phyloP scores from a whole-genome alignment of 2,329 filamentous ascomycete species.

The Chrysoporthe puriensis region DNA sequence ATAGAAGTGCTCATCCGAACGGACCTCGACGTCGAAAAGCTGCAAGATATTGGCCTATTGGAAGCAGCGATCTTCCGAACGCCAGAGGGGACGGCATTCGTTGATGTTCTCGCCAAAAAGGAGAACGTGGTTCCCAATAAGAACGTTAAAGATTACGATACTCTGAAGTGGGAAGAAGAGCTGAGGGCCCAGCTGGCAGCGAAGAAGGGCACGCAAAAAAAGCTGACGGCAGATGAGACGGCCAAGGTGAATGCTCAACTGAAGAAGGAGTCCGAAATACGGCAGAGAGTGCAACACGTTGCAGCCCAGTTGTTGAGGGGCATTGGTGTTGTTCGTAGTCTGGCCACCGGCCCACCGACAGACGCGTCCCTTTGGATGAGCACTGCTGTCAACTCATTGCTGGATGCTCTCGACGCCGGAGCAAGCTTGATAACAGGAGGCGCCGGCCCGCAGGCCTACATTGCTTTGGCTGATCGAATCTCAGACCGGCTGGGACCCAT shows the following conservation, averaged over 20 bases:
- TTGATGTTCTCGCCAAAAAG: conserved; percentile 90
- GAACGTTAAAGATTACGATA: conserved; percentile 93
- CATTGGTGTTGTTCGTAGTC: conserved; percentile 80
- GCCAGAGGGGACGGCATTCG: conserved; percentile 82
- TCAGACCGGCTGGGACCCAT: conserved; percentile 75
- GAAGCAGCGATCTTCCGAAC: conserved; percentile 94
- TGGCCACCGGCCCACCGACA: conserved; percentile 86
- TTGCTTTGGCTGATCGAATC: conserved; percentile 77
- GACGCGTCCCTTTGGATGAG: conserved; percentile 89
- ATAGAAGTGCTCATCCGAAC: conserved; percentile 74
- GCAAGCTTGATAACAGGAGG: conserved; percentile 82
- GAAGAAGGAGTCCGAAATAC: conserved; percentile 81
- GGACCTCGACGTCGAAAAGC: conserved; percentile 72
- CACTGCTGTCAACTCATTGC: conserved; percentile 72
- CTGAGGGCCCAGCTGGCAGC: conserved; percentile 83
- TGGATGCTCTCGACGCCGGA: conserved; percentile 77
- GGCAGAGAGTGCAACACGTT: conserved; percentile 69
- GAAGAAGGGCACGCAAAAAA: conserved; percentile 91
- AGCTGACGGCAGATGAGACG: conserved; percentile 86
- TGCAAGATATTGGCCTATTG: conserved; percentile 76
- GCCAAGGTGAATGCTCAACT: conserved; percentile 90
- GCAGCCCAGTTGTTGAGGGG: conserved; percentile 78
- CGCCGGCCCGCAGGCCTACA: conserved; percentile 74
- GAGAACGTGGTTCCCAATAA: conserved; percentile 74
- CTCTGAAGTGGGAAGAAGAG: conserved; percentile 96